These are phyloP conservation scores for Paraphoma sp. DNA, from an alignment of 2,329 filamentous ascomycete species.

Conservation along the genomic window DNA sequence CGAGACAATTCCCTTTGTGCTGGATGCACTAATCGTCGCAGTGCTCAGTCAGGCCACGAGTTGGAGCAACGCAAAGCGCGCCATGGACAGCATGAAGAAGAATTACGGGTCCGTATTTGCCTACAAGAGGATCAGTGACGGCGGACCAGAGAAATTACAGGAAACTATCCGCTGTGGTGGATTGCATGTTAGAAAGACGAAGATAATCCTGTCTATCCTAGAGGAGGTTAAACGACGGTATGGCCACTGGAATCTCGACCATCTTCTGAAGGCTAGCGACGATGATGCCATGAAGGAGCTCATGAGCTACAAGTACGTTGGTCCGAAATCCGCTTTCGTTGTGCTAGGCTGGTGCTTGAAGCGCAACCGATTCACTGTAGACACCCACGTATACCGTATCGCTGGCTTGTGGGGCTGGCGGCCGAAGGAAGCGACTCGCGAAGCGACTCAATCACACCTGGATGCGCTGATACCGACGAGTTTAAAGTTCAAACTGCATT, in stretches of 20 bases:
- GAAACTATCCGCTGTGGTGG: slow-evolving; percentile 4
- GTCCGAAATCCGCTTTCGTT: slow-evolving; percentile 11
- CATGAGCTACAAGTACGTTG: slow-evolving; percentile 11
- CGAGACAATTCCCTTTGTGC: slow-evolving; percentile 7
- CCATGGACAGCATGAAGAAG: slow-evolving; percentile 5
- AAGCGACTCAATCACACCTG: slow-evolving; percentile 8
- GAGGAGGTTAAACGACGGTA: slow-evolving; percentile 11
- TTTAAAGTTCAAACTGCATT: slow-evolving; percentile 7
- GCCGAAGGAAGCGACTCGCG: slow-evolving; percentile 4
- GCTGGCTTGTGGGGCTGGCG: slow-evolving; percentile 11
- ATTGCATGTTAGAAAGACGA: slow-evolving; percentile 5
- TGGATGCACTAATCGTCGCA: slow-evolving; percentile 9
- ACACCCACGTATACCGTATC: slow-evolving; percentile 12
- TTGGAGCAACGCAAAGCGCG: slow-evolving; percentile 12
- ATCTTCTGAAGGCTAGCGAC: slow-evolving; percentile 3
- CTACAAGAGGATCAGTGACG: slow-evolving; percentile 1
- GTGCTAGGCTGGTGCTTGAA: slow-evolving; percentile 11
- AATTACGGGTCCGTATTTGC: slow-evolving; percentile 7
- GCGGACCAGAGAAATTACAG: slow-evolving; percentile 4
- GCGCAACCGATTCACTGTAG: slow-evolving; percentile 7
- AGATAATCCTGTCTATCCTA: slow-evolving; percentile 8
- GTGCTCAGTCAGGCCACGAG: slow-evolving; percentile 7
- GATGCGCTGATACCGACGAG: slow-evolving; percentile 4
- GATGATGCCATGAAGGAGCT: slow-evolving; percentile 14
- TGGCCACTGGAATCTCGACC: slow-evolving; percentile 5